Percentiles rank a stretch among this genome's conserved stretches.
These are phyloP conservation scores for Ceratocystis huliohia DNA, from an alignment of 2,329 filamentous ascomycete genomes.

Conservation along the genomic window DNA sequence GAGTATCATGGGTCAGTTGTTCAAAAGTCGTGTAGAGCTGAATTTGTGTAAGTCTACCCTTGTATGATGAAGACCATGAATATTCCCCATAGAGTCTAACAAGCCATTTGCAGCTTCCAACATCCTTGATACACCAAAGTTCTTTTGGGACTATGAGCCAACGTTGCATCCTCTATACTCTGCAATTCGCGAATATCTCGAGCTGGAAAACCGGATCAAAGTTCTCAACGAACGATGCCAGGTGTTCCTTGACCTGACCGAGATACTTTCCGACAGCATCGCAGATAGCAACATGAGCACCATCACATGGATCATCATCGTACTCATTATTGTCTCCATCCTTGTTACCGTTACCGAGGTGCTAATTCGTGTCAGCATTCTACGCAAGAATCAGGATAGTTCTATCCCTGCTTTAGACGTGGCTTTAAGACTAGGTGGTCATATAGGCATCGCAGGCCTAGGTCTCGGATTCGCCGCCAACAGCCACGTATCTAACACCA, in stretches of 20 bases:
- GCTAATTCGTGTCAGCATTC: slow-evolving; percentile 66
- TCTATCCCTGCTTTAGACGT: background rate
- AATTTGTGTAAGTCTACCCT: slow-evolving; percentile 66
- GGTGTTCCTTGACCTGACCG: slow-evolving; percentile 90
- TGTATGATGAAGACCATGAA: no score
- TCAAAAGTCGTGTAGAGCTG: slow-evolving; percentile 90
- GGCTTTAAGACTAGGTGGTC: no score
- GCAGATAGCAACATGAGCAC: slow-evolving; percentile 89
- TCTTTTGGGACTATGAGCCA: slow-evolving; percentile 97
- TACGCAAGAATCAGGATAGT: slow-evolving; percentile 34
- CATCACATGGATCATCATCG: slow-evolving; percentile 97
- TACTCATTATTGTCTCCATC: slow-evolving; percentile 83
- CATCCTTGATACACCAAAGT: slow-evolving; percentile 88
- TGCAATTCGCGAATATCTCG: slow-evolving; percentile 90
- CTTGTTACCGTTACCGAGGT: slow-evolving; percentile 85
- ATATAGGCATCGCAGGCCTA: no score
- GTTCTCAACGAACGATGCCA: slow-evolving; percentile 94
- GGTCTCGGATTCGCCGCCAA: background rate
- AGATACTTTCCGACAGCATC: slow-evolving; percentile 85
- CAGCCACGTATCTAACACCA: slow-evolving; percentile 28
- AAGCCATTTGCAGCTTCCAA: slow-evolving; percentile 59
- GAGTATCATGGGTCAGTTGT: slow-evolving; percentile 76
- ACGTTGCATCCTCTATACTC: slow-evolving; percentile 88
- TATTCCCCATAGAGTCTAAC: background rate
- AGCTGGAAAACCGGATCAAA: slow-evolving; percentile 90